A percentile compares a stretch with the other conserved stretches of the same genome.
Conservation (phyloP, 345 rosid genomes). For the Eutrema yunnanense region DNA sequence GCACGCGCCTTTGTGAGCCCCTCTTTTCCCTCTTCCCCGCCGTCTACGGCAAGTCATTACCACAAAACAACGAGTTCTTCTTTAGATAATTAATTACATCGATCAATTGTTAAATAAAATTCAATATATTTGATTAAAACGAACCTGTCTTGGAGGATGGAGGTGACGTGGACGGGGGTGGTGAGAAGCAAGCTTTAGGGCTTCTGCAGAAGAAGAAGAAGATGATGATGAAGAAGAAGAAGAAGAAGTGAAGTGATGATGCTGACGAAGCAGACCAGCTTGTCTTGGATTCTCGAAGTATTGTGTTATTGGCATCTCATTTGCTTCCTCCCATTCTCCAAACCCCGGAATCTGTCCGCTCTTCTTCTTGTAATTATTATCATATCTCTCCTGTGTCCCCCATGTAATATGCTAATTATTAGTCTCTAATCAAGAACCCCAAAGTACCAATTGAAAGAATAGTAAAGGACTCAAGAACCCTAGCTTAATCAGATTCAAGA, state of each 20-base stretch:
- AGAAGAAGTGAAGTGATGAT: too few species aligned
- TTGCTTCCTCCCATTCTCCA: conserved; percentile 87
- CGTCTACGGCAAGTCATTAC: conserved; percentile 27
- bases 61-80: conserved; percentile 4
- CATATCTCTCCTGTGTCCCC: conserved; percentile 26
- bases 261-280: conserved; percentile 75
- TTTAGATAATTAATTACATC: background rate
- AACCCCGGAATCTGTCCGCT: conserved; percentile 87
- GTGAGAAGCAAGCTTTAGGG: conserved; percentile 24
- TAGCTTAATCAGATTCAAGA: background rate
- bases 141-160: conserved; percentile 23
- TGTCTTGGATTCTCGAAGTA: conserved; percentile 89
- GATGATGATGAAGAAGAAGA: conserved; percentile 23
- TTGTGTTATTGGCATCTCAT: conserved; percentile 86
- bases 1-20: conserved; percentile 46
- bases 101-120: background rate
- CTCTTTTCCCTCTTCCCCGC: conserved; percentile 41
- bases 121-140: background rate
- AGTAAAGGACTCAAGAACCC: background rate
- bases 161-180: conserved; percentile 25
- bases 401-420: background rate
- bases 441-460: background rate
- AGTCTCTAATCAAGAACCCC: background rate
- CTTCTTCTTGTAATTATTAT: conserved; percentile 35
- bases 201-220: conserved; percentile 30